Percentiles rank a stretch among this genome's conserved stretches.
Evolutionary conservation across 345 rosid genomes (phyloP).

Genomic region (Rhizophora mangle): DNA sequence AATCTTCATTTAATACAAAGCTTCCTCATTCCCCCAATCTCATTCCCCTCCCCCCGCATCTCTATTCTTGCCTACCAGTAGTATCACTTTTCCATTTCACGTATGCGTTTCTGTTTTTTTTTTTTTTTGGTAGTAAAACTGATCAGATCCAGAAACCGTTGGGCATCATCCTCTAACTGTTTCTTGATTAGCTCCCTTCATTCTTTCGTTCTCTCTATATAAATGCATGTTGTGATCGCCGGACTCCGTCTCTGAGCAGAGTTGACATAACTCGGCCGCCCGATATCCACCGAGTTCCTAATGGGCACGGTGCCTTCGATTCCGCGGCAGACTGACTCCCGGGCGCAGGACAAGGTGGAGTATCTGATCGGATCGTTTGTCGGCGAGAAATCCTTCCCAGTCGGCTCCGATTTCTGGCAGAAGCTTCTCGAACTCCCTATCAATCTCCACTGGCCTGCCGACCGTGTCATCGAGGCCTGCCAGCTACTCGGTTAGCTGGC

Average conservation of each 20-base stretch:
- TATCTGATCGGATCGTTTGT: slow-evolving; percentile 72
- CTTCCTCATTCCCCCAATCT: too few species aligned
- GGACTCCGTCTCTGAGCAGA: slow-evolving; percentile 35
- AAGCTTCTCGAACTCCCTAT: slow-evolving; percentile 83
- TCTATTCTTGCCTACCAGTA: neutral
- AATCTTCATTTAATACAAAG: too few species aligned
- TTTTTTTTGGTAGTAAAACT: slow-evolving; percentile 2
- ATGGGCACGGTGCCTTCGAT: slow-evolving; percentile 95
- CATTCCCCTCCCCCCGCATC: slow-evolving; percentile 14
- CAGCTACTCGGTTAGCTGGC: slow-evolving; percentile 59
- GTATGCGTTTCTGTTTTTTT: neutral
- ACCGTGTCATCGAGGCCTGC: slow-evolving; percentile 69
- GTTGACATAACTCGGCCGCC: slow-evolving; percentile 24
- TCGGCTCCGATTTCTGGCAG: slow-evolving; percentile 91
- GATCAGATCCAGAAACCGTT: slow-evolving; percentile 18
- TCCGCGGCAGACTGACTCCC: slow-evolving; percentile 42
- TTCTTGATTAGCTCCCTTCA: too few species aligned
- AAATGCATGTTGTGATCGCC: slow-evolving; percentile 39
- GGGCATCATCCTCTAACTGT: too few species aligned
- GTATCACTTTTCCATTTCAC: neutral
- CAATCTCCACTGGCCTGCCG: slow-evolving; percentile 64
- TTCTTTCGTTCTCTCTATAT: neutral
- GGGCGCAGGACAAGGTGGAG: slow-evolving; percentile 57
- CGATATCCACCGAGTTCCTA: slow-evolving; percentile 3
- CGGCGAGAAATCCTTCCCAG: slow-evolving; percentile 88